Base-by-base conservation (phyloP, 805 yeast genomes). In the Nakazawaea populi region DNA sequence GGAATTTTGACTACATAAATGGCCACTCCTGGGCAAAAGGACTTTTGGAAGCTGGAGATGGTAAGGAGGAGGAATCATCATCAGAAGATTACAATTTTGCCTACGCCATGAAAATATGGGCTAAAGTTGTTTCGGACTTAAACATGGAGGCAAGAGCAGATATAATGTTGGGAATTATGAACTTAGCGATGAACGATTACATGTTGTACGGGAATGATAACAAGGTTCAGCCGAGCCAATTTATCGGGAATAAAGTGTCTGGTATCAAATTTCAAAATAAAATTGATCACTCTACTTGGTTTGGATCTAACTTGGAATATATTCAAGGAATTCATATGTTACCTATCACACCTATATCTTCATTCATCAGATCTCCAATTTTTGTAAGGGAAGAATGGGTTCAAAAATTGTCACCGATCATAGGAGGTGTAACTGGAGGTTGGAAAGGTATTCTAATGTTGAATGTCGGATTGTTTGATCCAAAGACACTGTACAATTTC, bases 21-120 rank as follows among this genome's bases (percentile, higher is more conserved):
- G 91, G 92, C 6, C 92, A 86, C 60, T 79, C 87, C 31, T 83
- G 87, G 83, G 90, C 91, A 7, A 76, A 78, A 55, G 92, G 92
- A 3, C 60, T 86, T 27, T 79, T 75, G 58, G 77, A 73, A 10
- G 72, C 79, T 42, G 80, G 77, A 2, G 88, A 83, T 61, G 90
- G 91, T 39, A 80, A 82, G 56, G 85, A 85, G 60, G 85, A 84
- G 62, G 90, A 84, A 61, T 78, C 86, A 9, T 67, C 85, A 14
- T 79, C 87, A 41, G 92, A 87, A 61, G 92, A 86, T 60, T 80
- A 80, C 61, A 81, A 83, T 58, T 82, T 81, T 57, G 78, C 80
- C 37, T 85, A 83, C 62, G 89, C 80, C 5, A 77, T 84, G 72
- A 82, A 82, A 60, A 64, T 83, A 49, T 86, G 92, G 90, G 90